These are phyloP conservation scores for Trichosporon sp. DNA, from an alignment of 1,284 basidiomycete species.

Conservation along the genomic window DNA sequence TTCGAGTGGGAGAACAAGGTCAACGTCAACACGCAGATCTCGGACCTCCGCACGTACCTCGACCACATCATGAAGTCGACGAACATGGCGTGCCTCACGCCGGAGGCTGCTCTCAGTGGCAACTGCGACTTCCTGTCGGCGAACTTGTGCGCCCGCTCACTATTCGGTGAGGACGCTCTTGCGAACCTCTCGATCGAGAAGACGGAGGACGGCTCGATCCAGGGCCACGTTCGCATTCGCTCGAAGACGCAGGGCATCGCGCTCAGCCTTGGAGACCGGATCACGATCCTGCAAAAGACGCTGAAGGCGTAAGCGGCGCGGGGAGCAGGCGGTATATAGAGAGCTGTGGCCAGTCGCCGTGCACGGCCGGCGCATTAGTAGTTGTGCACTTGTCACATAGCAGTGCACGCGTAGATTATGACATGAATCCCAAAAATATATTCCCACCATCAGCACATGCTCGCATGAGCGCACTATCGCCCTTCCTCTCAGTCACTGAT, in stretches of 20 bases:
- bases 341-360: slow-evolving; percentile 10
- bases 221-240: slow-evolving; percentile 87
- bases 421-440: slow-evolving; percentile 6
- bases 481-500: not conserved
- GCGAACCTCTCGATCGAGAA: slow-evolving; percentile 95
- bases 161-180: slow-evolving; percentile 96
- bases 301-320: slow-evolving; percentile 26
- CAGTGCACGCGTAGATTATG: slow-evolving; percentile 14
- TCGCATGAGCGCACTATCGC: not conserved
- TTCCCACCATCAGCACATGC: not conserved
- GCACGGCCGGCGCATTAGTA: slow-evolving; percentile 7
- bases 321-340: slow-evolving; percentile 6
- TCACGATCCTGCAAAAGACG: slow-evolving; percentile 60
- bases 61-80: slow-evolving; percentile 88
- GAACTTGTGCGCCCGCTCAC: slow-evolving; percentile 86
- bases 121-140: slow-evolving; percentile 93
- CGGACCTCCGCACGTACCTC: slow-evolving; percentile 80
- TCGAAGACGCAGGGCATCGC: slow-evolving; percentile 97
- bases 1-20: slow-evolving; percentile 99
- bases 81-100: slow-evolving; percentile 96
- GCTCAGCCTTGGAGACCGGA: slow-evolving; percentile 82
- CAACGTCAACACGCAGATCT: slow-evolving; percentile 80
- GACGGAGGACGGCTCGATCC: slow-evolving; percentile 76
- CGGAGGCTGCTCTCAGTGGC: slow-evolving; percentile 84
- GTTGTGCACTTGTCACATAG: not conserved